These are phyloP conservation scores for Angophora floribunda DNA, from an alignment of 345 rosid genomes.

Conservation along the genomic window DNA sequence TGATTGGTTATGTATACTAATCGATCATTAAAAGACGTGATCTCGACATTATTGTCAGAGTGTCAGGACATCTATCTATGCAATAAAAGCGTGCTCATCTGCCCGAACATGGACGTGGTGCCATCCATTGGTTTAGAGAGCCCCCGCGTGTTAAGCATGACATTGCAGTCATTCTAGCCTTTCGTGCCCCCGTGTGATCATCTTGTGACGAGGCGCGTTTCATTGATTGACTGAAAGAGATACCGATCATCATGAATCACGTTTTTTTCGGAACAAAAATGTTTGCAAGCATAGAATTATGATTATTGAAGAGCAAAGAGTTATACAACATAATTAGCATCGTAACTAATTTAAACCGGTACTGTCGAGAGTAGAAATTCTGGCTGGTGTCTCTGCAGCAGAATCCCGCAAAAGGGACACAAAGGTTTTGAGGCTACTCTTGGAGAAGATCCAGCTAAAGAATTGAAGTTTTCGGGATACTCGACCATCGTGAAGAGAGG, in stretches of 20 bases:
- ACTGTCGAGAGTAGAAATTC: constrained; percentile 36
- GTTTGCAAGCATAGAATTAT: background rate
- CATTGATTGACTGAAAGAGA: background rate
- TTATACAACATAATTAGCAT: background rate
- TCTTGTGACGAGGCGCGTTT: background rate
- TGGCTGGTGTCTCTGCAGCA: constrained; percentile 59
- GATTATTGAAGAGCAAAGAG: background rate
- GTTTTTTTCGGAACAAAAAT: background rate
- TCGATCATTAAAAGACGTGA: background rate
- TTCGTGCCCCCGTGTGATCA: background rate
- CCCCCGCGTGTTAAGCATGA: background rate
- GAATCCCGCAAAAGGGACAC: constrained; percentile 74
- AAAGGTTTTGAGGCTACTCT: constrained; percentile 33
- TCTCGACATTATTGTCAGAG: background rate
- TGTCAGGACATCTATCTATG: background rate
- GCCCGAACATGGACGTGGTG: background rate
- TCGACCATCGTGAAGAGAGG: constrained; percentile 35
- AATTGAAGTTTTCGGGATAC: constrained; percentile 30
- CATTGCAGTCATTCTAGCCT: background rate
- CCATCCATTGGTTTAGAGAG: background rate
- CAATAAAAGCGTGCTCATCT: background rate
- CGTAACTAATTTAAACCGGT: background rate
- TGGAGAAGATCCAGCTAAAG: constrained; percentile 3
- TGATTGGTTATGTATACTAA: background rate
- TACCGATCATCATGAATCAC: background rate